phyloP scores from a whole-genome alignment of 2,329 filamentous ascomycete genomes.

The Claviceps sp. region DNA sequence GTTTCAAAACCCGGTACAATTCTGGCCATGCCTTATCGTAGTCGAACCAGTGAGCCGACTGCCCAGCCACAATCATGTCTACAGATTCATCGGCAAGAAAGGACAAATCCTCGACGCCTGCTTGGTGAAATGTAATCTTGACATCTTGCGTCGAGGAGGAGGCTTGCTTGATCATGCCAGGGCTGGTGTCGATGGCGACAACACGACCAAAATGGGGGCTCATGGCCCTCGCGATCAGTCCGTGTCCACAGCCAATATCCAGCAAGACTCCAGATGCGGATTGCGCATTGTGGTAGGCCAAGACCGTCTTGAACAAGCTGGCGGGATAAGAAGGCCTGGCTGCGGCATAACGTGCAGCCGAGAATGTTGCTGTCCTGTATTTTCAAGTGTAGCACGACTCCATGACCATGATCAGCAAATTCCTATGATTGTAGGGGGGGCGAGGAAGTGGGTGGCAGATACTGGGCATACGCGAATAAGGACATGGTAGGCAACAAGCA shows the following conservation, averaged over 20 bases:
- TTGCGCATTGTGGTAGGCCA: conserved; percentile 36
- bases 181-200: conserved; percentile 43
- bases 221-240: conserved; percentile 40
- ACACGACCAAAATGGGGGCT: conserved; percentile 36
- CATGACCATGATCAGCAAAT: neutral
- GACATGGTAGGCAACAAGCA: conserved; percentile 22
- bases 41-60: conserved; percentile 57
- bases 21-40: conserved; percentile 40
- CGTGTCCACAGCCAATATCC: conserved; percentile 53
- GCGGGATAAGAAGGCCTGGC: conserved; percentile 47
- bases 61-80: conserved; percentile 37
- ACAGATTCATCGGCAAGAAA: conserved; percentile 35
- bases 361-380: conserved; percentile 40
- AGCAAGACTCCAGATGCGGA: conserved; percentile 23
- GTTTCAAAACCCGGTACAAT: conserved; percentile 37
- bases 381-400: neutral
- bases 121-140: conserved; percentile 36
- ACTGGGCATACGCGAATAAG: conserved; percentile 30
- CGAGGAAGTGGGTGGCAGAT: neutral
- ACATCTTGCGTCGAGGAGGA: conserved; percentile 23
- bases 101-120: conserved; percentile 38
- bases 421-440: neutral
- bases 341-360: conserved; percentile 42
- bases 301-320: conserved; percentile 37
- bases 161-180: conserved; percentile 42